A percentile compares a stretch with the other conserved stretches of the same genome.
phyloP scores from a whole-genome alignment of 169 alveolate genomes.

The Plasmodium sp. region DNA sequence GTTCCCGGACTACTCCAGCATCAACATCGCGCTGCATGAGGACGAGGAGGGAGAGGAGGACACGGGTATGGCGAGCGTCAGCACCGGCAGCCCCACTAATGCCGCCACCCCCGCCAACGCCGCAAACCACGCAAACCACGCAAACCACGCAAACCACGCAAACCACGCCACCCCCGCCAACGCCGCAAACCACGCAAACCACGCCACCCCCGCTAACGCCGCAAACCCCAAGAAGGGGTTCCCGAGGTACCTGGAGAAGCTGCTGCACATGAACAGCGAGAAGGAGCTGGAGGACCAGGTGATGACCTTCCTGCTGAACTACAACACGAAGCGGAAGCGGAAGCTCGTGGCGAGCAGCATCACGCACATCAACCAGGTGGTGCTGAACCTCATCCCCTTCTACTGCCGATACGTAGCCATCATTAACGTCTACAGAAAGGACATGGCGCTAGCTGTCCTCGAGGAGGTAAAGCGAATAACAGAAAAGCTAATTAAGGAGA shows the following conservation, averaged over 20 bases:
- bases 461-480: slow-evolving; percentile 41
- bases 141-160: too few species aligned
- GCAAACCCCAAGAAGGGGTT: slow-evolving; percentile 23
- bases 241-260: slow-evolving; percentile 3
- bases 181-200: too few species aligned
- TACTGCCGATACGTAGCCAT: slow-evolving; percentile 60
- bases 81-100: background rate
- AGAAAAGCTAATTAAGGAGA: slow-evolving; percentile 42
- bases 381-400: slow-evolving; percentile 18
- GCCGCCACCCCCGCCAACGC: background rate
- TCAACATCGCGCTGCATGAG: slow-evolving; percentile 23
- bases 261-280: slow-evolving; percentile 42
- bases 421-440: slow-evolving; percentile 39
- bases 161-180: too few species aligned
- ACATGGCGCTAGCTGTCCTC: background rate
- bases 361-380: slow-evolving; percentile 14
- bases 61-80: too few species aligned
- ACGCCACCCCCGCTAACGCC: background rate
- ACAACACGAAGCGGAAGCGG: slow-evolving; percentile 53
- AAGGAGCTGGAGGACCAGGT: slow-evolving; percentile 30
- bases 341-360: slow-evolving; percentile 29
- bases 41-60: slow-evolving; percentile 5
- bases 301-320: slow-evolving; percentile 45
- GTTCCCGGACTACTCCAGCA: slow-evolving; percentile 48
- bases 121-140: too few species aligned